phyloP scores from a whole-genome alignment of 2,329 filamentous ascomycete genomes.

The Plectosphaerella plurivora region DNA sequence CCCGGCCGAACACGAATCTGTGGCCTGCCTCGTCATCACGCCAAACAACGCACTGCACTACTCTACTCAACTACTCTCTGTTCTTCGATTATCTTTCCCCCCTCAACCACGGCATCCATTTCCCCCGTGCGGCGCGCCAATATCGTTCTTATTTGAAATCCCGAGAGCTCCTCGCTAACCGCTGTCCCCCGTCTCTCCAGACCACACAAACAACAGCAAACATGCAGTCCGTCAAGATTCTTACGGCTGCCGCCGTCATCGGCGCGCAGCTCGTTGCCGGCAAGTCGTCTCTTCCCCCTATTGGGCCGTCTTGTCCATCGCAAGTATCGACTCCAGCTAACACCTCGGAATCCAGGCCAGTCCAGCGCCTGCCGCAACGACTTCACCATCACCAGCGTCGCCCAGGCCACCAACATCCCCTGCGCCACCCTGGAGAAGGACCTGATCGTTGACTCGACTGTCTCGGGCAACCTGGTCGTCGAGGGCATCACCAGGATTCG shows the following conservation, averaged over 20 bases:
- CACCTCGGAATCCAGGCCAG: constrained; percentile 21
- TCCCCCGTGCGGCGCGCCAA: too few species aligned
- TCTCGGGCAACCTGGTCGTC: constrained; percentile 56
- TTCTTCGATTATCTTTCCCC: constrained; percentile 1
- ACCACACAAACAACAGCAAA: background rate
- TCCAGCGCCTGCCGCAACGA: constrained; percentile 23
- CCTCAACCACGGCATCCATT: too few species aligned
- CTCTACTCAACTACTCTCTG: too few species aligned
- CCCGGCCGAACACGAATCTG: too few species aligned
- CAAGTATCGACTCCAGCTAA: background rate
- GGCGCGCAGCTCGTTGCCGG: constrained; percentile 35
- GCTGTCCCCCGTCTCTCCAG: background rate
- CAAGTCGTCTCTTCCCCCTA: constrained; percentile 29
- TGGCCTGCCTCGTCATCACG: too few species aligned
- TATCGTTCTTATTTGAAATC: too few species aligned
- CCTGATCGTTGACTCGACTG: constrained; percentile 57
- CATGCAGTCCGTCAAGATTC: constrained; percentile 41
- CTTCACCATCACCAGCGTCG: constrained; percentile 56
- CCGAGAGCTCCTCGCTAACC: too few species aligned
- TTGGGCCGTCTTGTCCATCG: constrained; percentile 14
- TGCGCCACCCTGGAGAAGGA: constrained; percentile 69
- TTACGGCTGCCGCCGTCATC: constrained; percentile 41
- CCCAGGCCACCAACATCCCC: constrained; percentile 55
- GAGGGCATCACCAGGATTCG: constrained; percentile 53
- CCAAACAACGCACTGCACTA: too few species aligned